These are phyloP conservation scores for Solanum peruvianum DNA, from an alignment of 257 asterid species.

Conservation along the genomic window DNA sequence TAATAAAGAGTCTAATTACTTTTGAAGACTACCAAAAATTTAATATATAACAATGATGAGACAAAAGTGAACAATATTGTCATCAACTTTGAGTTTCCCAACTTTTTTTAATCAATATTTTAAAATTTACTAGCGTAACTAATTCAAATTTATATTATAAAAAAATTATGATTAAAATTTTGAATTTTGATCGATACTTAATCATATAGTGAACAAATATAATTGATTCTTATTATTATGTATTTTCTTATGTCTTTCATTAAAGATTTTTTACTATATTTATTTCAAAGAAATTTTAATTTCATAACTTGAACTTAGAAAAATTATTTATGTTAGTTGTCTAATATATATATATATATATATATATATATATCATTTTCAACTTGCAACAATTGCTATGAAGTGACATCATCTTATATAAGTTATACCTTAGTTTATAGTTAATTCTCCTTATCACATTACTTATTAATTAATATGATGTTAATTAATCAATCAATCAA, in stretches of 20 bases:
- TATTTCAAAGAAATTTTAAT: too few species aligned
- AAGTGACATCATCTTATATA: not conserved
- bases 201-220: too few species aligned
- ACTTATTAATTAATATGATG: not conserved
- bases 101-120: not conserved
- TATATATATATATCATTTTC: not conserved
- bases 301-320: not conserved
- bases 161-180: too few species aligned
- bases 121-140: not conserved
- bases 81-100: not conserved
- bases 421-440: not conserved
- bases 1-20: not conserved
- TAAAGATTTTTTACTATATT: fast-evolving
- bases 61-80: not conserved
- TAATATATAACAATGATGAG: not conserved
- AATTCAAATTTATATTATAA: not conserved
- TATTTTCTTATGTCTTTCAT: not conserved
- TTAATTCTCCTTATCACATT: not conserved
- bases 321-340: too few species aligned
- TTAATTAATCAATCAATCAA: not conserved
- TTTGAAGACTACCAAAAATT: not conserved
- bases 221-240: not conserved
- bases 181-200: fast-evolving
- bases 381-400: not conserved
- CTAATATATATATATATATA: too few species aligned